Evolutionary conservation across 371 early-diverging fungal species (phyloP), one percentile per base, ranked within the genome.

Genomic region (Smittium culicis): DNA sequence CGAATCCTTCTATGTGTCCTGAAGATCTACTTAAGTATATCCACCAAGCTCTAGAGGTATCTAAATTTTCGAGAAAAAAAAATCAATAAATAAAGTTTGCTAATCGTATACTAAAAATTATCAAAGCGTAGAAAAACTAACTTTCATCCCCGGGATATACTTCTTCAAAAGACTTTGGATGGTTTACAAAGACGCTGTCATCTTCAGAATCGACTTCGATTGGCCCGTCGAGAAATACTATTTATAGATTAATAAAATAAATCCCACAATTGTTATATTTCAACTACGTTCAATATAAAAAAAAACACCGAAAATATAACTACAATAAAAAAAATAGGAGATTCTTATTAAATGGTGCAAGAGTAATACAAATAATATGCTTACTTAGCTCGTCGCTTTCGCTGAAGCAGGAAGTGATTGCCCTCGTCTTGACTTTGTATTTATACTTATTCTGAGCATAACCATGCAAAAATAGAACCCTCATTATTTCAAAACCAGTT

Each of bases 1-100:
- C 25, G 5, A 63, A 34, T 35, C 63, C 63, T 33, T 63, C 63
- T n/a, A 63, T 33, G 5, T 31, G 5, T 33, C 35, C 34, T 33
- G 1, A 17, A n/a, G 31, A 20, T 32, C 63, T 63, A n/a, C 32
- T 63, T 63, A 11, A 33, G 35, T 30, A 63, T 31, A 35, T 33
- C 63, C 63, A 63, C 63, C 63, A 63, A 32, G 63, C 63, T n/a
- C 63, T n/a, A 8, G 31, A 63, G 11, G 63, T 34, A n/a, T 63
- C 63, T 63, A 63, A 30, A 2, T 14, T n/a, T 30, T 30, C 33
- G n/a, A 31, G 32, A 31, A 25, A 32, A 34, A 11, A 33, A n/a
- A n/a, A n/a, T n/a, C n/a, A n/a, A n/a, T n/a, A n/a, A n/a, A n/a
- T n/a, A n/a, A n/a, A n/a, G n/a, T n/a, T n/a, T n/a, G n/a, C n/a